Percentiles rank a stretch among this genome's conserved stretches.
These are phyloP conservation scores for Fusarium avenaceum DNA, from an alignment of 2,329 filamentous ascomycete species.

Conservation along the genomic window DNA sequence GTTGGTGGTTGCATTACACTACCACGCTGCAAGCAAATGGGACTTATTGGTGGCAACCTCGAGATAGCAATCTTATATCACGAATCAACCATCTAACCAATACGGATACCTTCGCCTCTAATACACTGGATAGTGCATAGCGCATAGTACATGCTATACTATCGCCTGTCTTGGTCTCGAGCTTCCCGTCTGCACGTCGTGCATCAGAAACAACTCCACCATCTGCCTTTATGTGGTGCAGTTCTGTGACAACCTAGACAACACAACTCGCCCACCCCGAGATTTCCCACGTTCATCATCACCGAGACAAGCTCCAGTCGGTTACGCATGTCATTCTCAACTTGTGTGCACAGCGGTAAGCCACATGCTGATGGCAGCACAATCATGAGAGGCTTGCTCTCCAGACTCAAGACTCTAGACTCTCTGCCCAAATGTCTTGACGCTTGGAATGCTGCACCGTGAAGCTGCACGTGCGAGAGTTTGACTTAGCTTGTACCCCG, in stretches of 20 bases:
- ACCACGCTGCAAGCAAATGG: conserved; percentile 27
- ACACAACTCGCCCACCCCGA: conserved; percentile 31
- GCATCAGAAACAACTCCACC: conserved; percentile 35
- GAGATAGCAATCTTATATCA: conserved; percentile 27
- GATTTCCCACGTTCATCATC: conserved; percentile 19
- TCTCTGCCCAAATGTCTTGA: conserved; percentile 40
- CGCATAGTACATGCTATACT: conserved; percentile 18
- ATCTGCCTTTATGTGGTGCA: conserved; percentile 38
- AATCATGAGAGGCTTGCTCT: conserved; percentile 20
- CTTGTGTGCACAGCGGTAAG: conserved; percentile 40
- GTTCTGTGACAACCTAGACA: conserved; percentile 30
- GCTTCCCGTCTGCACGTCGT: conserved; percentile 37
- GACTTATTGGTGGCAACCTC: conserved; percentile 35
- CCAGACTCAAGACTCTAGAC: neutral
- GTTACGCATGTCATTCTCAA: conserved; percentile 39
- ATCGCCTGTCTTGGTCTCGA: conserved; percentile 31
- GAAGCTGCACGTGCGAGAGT: conserved; percentile 47
- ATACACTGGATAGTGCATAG: neutral
- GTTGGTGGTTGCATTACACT: conserved; percentile 39
- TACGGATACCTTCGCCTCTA: conserved; percentile 11
- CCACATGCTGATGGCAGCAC: conserved; percentile 45
- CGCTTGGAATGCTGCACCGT: conserved; percentile 45
- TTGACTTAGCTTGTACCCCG: conserved; percentile 32
- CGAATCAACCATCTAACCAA: conserved; percentile 24
- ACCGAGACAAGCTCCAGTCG: conserved; percentile 21